phyloP scores from a whole-genome alignment of 2,329 filamentous ascomycete species.

The Pleurostoma richardsiae region DNA sequence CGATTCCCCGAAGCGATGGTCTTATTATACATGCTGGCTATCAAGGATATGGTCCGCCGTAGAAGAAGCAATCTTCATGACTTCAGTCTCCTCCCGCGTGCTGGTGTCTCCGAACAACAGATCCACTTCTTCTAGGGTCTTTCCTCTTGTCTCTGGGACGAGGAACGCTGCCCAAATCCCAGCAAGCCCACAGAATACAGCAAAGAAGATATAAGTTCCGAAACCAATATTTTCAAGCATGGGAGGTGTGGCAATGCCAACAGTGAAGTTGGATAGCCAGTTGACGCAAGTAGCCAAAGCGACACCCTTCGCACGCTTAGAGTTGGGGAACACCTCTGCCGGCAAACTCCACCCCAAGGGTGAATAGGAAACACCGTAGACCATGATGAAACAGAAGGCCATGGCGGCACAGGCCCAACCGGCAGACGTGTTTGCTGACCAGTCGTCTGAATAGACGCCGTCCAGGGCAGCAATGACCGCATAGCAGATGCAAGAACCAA shows the following conservation, averaged over 20 bases:
- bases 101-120: constrained; percentile 17
- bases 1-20: too few relatives aligned
- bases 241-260: constrained; percentile 54
- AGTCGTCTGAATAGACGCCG: constrained; percentile 41
- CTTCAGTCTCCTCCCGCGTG: constrained; percentile 3
- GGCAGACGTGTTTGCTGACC: constrained; percentile 37
- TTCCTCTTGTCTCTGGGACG: constrained; percentile 52
- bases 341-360: constrained; percentile 33
- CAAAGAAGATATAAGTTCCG: constrained; percentile 56
- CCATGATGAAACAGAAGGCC: constrained; percentile 5
- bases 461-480: constrained; percentile 47
- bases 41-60: background rate
- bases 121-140: constrained; percentile 27
- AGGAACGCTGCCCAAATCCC: constrained; percentile 21
- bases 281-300: constrained; percentile 54
- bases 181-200: constrained; percentile 53
- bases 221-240: constrained; percentile 44
- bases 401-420: constrained; percentile 50
- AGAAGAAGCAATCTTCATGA: background rate
- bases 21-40: background rate
- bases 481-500: constrained; percentile 43
- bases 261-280: constrained; percentile 60
- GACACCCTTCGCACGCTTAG: constrained; percentile 58
- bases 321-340: constrained; percentile 57
- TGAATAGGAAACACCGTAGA: constrained; percentile 3